Base-by-base conservation (phyloP, 345 rosid species). In the Corchorus olitorius region DNA sequence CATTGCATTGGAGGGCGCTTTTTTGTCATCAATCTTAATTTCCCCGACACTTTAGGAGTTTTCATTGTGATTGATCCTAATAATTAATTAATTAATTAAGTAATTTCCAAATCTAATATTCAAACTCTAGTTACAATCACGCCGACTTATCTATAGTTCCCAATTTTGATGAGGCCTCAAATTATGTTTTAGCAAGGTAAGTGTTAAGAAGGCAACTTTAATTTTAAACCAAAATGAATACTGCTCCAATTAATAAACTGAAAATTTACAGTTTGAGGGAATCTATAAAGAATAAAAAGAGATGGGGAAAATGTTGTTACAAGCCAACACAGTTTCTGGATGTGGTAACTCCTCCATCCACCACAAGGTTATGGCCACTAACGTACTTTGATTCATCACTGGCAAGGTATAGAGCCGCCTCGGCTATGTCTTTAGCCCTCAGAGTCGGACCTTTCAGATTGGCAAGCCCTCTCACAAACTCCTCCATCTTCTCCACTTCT, bases 321-420 rank as follows among this genome's bases (percentile, higher is more conserved):
- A 93, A 84, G 4, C 92, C 97, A 75, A 93, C 89, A 76, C 93
- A 93, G 81, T 93, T 93, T 70, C 89, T 89, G 0, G 93, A 85
- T 14, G 91, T 82, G 15, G 98, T 93, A 39, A 91, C 53, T 15
- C 97, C 98, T 68, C 98, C 97, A 70, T 94, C 98, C 14, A 94
- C 95, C 5, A 90, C 97, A 74, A 94, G 92, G 76, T 94, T 94
- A 78, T 92, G 92, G 19, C 98, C 97, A 54, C 94, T 94, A 0
- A 94, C 92, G 69, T 94, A 92, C 81, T 75, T 89, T 14, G 98
- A 94, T 79, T 94, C 98, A 81, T 94, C 98, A 72, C 94, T 85
- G 0, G 91, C 94, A 64, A 94, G 87, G 74, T 86, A 94, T 1
- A 94, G 83, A 49, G 94, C 97, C 1, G 98, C 97, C 77, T 94